phyloP scores from a whole-genome alignment of 306 rosid genomes.

The Macrotyloma uniflorum region DNA sequence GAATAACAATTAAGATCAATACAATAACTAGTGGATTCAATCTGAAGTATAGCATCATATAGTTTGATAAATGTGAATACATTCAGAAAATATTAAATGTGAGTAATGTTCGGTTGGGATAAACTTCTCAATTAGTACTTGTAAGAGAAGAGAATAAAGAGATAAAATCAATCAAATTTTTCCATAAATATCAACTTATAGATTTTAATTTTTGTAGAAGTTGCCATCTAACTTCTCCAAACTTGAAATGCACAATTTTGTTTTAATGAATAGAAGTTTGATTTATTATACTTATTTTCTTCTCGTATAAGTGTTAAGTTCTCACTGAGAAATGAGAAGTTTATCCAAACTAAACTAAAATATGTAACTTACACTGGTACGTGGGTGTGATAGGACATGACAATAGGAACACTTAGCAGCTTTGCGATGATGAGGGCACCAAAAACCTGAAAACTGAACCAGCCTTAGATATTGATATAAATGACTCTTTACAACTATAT shows the following conservation, averaged over 20 bases:
- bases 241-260: background rate
- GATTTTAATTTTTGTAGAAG: background rate
- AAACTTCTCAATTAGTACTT: background rate
- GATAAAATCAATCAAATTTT: background rate
- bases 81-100: background rate
- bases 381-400: constrained; percentile 97
- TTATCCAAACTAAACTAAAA: background rate
- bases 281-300: background rate
- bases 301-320: background rate
- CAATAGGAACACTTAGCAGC: constrained; percentile 48
- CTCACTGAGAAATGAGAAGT: background rate
- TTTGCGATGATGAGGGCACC: constrained; percentile 50
- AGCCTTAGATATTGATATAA: background rate
- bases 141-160: background rate
- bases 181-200: background rate
- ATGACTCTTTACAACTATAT: background rate
- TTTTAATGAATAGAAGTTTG: background rate
- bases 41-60: constrained; percentile 13
- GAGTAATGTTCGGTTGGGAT: background rate
- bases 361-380: constrained; percentile 88
- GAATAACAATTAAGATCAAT: constrained; percentile 39
- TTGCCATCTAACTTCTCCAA: background rate
- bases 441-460: constrained; percentile 41
- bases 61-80: constrained; percentile 7
- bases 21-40: constrained; percentile 9